Percentiles rank a stretch among this genome's conserved stretches.
Conservation (phyloP, 192 early-diverging fungal species). For the Phycomyces blakesleeanus region DNA sequence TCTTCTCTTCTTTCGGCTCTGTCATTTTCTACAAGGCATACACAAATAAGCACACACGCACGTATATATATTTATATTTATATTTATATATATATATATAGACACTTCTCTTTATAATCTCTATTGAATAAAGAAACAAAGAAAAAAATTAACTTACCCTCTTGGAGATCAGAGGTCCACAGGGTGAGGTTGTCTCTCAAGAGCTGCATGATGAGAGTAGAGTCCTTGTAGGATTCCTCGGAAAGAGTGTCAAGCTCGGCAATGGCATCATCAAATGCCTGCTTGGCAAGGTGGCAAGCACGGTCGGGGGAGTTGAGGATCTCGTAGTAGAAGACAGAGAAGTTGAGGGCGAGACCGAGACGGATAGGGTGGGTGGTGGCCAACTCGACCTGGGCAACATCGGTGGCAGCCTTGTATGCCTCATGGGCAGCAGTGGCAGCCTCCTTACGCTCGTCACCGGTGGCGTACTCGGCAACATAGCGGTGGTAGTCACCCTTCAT, state of each 20-base stretch:
- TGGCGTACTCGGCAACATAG: constrained; percentile 95
- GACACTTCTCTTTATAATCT: no score
- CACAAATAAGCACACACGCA: no score
- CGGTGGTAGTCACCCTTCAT: constrained; percentile 99
- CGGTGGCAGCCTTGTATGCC: constrained; percentile 90
- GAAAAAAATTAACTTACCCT: constrained; percentile 19
- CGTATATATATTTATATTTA: no score
- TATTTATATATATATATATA: no score
- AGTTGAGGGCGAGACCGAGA: constrained; percentile 95
- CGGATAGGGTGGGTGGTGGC: constrained; percentile 95
- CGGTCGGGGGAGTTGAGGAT: constrained; percentile 92
- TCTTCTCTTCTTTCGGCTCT: constrained; percentile 14
- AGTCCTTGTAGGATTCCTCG: constrained; percentile 95
- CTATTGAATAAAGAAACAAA: background rate
- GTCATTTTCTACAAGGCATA: constrained; percentile 14
- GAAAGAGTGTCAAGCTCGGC: constrained; percentile 88
- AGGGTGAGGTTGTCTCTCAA: constrained; percentile 90
- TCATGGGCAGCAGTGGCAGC: constrained; percentile 79
- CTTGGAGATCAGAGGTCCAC: constrained; percentile 88
- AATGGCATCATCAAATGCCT: constrained; percentile 92
- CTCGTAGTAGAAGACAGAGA: constrained; percentile 98
- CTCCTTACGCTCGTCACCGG: constrained; percentile 75
- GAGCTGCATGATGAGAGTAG: constrained; percentile 92
- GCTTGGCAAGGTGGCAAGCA: constrained; percentile 85
- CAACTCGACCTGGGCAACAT: constrained; percentile 83